Base-by-base conservation (phyloP, 805 yeast species). In the Candida khao-thaluensis region DNA sequence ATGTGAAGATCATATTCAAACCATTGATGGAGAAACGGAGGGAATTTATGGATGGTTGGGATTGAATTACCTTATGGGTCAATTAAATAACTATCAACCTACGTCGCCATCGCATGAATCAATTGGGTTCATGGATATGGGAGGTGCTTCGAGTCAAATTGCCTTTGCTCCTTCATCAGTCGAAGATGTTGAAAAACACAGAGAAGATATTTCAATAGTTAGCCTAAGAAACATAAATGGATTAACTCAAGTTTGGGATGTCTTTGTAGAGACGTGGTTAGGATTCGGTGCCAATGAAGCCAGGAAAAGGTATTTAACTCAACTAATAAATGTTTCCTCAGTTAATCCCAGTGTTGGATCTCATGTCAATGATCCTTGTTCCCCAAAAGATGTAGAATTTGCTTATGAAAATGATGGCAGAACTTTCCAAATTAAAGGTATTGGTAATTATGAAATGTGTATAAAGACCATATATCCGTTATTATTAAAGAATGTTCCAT, bases 211-310 rank as follows among this genome's bases (percentile, higher is more conserved):
- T 42, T 54, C 48, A 20, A 72, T 69, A 2, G 76, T 93, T 2
- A 69, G 72, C 11, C 63, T 93, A 41, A 74, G 89, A 40, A 82
- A 77, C 35, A 59, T 82, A 18, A 77, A 83, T 52, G 97, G 98
- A 17, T 71, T 71, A 2, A 51, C 76, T 2, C 89, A 84, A 46
- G 69, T 72, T 31, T 91, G 95, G 95, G 73, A 80, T 27, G 83
- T 93, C 0, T 93, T 89, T 64, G 97, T 93, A 5, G 84, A 93
- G 24, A 88, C 98, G 0, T 93, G 99, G 99, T 71, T 93, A 8
- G 98, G 98, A 0, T 93, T 87, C 63, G 99, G 99, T 9, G 98
- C 98, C 2, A 93, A 93, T 52, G 88, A 91, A 56, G 97, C 98
- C 7, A 70, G 95, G 29, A 72, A 69, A 39, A 67, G 98, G 44